Evolutionary conservation across 805 yeast genomes (phyloP).

Genomic region (Torulaspora maleeae): DNA sequence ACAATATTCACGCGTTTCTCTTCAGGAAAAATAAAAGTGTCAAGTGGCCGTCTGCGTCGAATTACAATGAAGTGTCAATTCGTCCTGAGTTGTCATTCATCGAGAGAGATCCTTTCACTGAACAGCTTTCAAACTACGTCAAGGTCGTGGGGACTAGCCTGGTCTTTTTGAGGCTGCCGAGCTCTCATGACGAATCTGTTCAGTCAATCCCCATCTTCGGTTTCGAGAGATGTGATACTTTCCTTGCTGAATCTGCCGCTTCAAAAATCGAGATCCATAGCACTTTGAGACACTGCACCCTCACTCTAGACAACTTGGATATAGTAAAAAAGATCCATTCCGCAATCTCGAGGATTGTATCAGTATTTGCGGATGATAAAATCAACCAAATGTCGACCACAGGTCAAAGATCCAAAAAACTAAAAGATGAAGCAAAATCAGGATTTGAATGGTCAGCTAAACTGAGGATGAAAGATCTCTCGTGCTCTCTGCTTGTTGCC

Average conservation of each 20-base stretch:
- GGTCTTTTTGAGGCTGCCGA: constrained; percentile 17
- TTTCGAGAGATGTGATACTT: constrained; percentile 30
- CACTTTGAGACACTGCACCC: constrained; percentile 28
- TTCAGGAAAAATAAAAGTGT: constrained; percentile 12
- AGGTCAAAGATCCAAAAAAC: background rate
- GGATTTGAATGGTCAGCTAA: constrained; percentile 21
- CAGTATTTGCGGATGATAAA: background rate
- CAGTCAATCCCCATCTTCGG: constrained; percentile 25
- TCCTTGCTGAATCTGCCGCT: constrained; percentile 18
- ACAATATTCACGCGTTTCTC: constrained; percentile 21
- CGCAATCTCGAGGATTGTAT: constrained; percentile 4
- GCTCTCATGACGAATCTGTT: constrained; percentile 7
- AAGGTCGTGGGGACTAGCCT: constrained; percentile 24
- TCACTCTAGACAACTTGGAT: constrained; percentile 23
- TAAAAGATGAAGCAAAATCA: background rate
- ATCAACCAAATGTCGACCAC: background rate
- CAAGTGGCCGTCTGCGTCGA: constrained; percentile 1
- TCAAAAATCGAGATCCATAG: constrained; percentile 17
- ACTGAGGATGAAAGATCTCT: constrained; percentile 28
- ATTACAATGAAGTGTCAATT: constrained; percentile 4
- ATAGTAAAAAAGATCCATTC: constrained; percentile 20
- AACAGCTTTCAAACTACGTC: constrained; percentile 21
- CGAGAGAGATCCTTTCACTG: constrained; percentile 13
- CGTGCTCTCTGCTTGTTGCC: constrained; percentile 23
- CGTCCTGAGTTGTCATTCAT: constrained; percentile 12